Percentiles rank a stretch among this genome's conserved stretches.
Evolutionary conservation across 164 flowering plant genomes (phyloP).

Genomic region (Piper longum): DNA sequence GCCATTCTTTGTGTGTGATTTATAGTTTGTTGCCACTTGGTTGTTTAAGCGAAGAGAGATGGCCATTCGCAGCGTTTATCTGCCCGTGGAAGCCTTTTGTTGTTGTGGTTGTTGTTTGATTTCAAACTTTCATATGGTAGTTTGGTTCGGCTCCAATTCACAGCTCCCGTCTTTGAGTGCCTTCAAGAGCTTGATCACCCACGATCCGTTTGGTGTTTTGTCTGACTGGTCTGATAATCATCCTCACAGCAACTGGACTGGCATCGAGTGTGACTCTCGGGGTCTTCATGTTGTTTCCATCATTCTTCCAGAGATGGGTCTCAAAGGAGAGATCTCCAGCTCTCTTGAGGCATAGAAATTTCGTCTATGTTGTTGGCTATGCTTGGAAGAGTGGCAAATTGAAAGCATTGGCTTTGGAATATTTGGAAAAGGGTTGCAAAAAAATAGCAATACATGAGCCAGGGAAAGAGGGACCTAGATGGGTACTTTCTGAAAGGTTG

Average conservation of each 20-base stretch:
- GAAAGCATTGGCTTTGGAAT: conserved; percentile 60
- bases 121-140: not conserved
- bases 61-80: not conserved
- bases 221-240: conserved; percentile 32
- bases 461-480: conserved; percentile 19
- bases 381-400: conserved; percentile 71
- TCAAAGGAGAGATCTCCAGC: conserved; percentile 46
- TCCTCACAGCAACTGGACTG: conserved; percentile 77
- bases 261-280: conserved; percentile 38
- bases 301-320: conserved; percentile 25
- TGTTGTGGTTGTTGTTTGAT: not conserved
- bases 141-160: conserved; percentile 11
- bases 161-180: conserved; percentile 47
- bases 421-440: conserved; percentile 76
- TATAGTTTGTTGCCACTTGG: not conserved
- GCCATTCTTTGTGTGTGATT: too few relatives aligned
- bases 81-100: not conserved
- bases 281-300: conserved; percentile 28
- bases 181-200: conserved; percentile 39
- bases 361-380: conserved; percentile 66
- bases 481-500: conserved; percentile 43
- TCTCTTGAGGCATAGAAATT: conserved; percentile 58
- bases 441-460: conserved; percentile 48
- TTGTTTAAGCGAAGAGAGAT: not conserved
- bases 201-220: conserved; percentile 42